phyloP scores from a whole-genome alignment of 768 basidiomycete genomes.

The Suillus tomentosus region DNA sequence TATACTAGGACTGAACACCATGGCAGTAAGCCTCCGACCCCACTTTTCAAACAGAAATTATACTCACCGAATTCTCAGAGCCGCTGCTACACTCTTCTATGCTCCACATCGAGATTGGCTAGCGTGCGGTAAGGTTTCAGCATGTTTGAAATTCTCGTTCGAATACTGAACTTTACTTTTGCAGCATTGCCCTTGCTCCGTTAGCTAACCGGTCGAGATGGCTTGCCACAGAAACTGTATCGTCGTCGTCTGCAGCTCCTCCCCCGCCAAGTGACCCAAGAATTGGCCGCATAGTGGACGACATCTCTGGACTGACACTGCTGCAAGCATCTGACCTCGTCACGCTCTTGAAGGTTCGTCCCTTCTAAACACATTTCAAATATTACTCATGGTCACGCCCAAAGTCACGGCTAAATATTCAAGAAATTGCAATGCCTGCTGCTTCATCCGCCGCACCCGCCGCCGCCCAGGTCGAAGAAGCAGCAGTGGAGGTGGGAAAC shows the following conservation, averaged over 20 bases:
- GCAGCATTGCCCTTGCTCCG: constrained; percentile 22
- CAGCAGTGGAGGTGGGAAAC: constrained; percentile 58
- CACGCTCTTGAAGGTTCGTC: constrained; percentile 78
- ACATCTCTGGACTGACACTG: constrained; percentile 85
- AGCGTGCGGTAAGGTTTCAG: constrained; percentile 14
- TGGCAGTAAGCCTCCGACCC: constrained; percentile 26
- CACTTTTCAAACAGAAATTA: not conserved
- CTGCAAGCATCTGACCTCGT: constrained; percentile 97
- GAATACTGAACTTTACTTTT: constrained; percentile 6
- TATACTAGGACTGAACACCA: constrained; percentile 20
- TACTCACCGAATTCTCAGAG: constrained; percentile 16
- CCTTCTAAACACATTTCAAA: not conserved
- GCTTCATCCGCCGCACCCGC: constrained; percentile 62
- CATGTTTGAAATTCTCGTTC: constrained; percentile 7
- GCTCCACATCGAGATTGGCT: constrained; percentile 20
- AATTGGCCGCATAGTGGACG: constrained; percentile 85
- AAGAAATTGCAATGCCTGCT: constrained; percentile 93
- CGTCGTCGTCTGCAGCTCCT: constrained; percentile 43
- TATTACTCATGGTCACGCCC: not conserved
- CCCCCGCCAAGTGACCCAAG: constrained; percentile 61
- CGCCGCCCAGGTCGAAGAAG: constrained; percentile 60
- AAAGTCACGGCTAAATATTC: constrained; percentile 91
- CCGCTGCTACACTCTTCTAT: constrained; percentile 23
- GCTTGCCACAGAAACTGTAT: constrained; percentile 52
- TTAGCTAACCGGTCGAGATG: constrained; percentile 48